Conservation (phyloP, 2,329 filamentous ascomycete genomes). For the Graphilbum sp. region DNA sequence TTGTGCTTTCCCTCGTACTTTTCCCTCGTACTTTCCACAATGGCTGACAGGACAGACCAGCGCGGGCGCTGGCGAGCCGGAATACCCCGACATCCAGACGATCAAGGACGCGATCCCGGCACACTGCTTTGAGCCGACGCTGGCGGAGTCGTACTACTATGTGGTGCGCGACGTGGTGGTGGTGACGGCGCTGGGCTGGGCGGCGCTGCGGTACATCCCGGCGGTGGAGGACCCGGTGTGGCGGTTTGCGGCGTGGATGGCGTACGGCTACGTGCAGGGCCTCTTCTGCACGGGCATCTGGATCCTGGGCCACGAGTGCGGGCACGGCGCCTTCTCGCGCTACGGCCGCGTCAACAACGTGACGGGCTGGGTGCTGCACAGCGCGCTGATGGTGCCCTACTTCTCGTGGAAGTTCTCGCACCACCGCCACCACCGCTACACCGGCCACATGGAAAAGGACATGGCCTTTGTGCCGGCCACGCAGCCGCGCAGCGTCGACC, state of each 20-base stretch:
- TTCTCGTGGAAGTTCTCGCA: slow-evolving; percentile 99
- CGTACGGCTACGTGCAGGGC: slow-evolving; percentile 71
- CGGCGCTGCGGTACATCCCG: slow-evolving; percentile 82
- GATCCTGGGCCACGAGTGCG: slow-evolving; percentile 96
- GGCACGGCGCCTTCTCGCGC: slow-evolving; percentile 86
- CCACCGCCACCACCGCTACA: slow-evolving; percentile 98
- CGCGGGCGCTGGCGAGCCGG: too few species aligned
- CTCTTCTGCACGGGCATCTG: slow-evolving; percentile 86
- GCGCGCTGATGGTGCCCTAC: slow-evolving; percentile 72
- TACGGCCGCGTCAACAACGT: slow-evolving; percentile 85
- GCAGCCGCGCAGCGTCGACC: slow-evolving; percentile 39
- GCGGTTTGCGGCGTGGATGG: slow-evolving; percentile 46
- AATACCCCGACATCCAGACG: slow-evolving; percentile 60
- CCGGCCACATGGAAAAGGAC: slow-evolving; percentile 89
- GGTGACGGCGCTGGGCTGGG: slow-evolving; percentile 62
- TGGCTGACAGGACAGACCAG: too few species aligned
- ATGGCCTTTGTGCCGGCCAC: slow-evolving; percentile 97
- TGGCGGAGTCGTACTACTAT: slow-evolving; percentile 57
- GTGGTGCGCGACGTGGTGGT: slow-evolving; percentile 65
- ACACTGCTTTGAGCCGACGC: slow-evolving; percentile 89
- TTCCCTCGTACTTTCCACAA: too few species aligned
- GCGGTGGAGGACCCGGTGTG: slow-evolving; percentile 57
- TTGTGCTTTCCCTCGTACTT: too few species aligned
- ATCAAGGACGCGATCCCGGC: slow-evolving; percentile 93
- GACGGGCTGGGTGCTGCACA: slow-evolving; percentile 83